Conservation (phyloP, 2,329 filamentous ascomycete genomes). For the Westerdykella aurantiaca region DNA sequence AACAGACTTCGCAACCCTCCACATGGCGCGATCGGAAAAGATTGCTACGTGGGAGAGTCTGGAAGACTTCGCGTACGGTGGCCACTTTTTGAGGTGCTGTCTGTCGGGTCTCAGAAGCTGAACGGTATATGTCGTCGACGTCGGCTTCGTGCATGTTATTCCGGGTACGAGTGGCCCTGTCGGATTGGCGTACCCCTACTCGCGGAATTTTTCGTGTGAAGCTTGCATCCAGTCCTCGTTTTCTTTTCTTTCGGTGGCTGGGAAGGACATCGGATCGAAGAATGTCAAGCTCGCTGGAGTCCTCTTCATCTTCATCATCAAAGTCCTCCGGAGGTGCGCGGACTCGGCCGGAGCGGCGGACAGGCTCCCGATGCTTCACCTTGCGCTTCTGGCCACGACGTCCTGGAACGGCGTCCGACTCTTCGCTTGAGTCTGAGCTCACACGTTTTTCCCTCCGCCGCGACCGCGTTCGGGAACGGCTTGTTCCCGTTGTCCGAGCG, state of each 20-base stretch:
- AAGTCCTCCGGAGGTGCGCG: constrained; percentile 8
- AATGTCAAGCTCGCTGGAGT: constrained; percentile 25
- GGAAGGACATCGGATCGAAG: constrained; percentile 40
- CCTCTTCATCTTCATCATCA: constrained; percentile 20
- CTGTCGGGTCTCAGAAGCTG: constrained; percentile 37
- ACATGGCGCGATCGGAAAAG: constrained; percentile 67
- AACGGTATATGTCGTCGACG: constrained; percentile 54
- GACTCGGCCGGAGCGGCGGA: constrained; percentile 26
- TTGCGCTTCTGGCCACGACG: constrained; percentile 11
- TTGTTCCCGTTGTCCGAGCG: constrained; percentile 4
- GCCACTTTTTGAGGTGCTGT: constrained; percentile 49
- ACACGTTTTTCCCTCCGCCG: constrained; percentile 10
- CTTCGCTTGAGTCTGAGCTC: constrained; percentile 18
- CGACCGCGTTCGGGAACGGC: constrained; percentile 12
- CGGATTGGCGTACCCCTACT: constrained; percentile 39
- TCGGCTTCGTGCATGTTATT: constrained; percentile 50
- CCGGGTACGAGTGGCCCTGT: constrained; percentile 41
- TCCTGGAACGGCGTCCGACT: constrained; percentile 8
- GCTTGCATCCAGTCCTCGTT: constrained; percentile 16
- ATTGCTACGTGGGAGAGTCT: constrained; percentile 54
- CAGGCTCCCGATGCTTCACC: constrained; percentile 18
- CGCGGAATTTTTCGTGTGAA: constrained; percentile 15
- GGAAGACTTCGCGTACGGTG: constrained; percentile 66
- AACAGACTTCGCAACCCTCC: constrained; percentile 67
- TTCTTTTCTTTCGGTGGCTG: constrained; percentile 32